Conservation (phyloP, 495 filamentous ascomycete genomes). For the Talaromyces adpressus region DNA sequence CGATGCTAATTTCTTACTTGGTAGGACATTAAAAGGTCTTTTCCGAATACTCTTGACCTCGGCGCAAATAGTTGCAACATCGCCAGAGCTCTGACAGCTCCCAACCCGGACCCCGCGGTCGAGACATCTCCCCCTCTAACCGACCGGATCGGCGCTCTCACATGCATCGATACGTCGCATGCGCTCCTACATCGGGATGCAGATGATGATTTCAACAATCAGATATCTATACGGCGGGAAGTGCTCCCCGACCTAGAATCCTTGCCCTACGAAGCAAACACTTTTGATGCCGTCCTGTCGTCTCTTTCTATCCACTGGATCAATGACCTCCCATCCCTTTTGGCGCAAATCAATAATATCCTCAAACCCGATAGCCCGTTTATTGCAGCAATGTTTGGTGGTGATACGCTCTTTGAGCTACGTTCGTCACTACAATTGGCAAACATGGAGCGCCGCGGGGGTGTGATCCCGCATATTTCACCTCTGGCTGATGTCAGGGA, state of each 20-base stretch:
- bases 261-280: slow-evolving; percentile 67
- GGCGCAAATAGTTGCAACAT: slow-evolving; percentile 96
- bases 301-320: slow-evolving; percentile 93
- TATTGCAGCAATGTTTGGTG: slow-evolving; percentile 92
- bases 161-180: slow-evolving; percentile 73
- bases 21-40: slow-evolving; percentile 85
- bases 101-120: slow-evolving; percentile 53
- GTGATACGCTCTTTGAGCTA: slow-evolving; percentile 90
- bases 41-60: slow-evolving; percentile 81
- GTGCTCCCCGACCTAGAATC: slow-evolving; percentile 62
- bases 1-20: slow-evolving; percentile 6
- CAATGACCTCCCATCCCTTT: slow-evolving; percentile 83
- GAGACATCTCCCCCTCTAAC: slow-evolving; percentile 53
- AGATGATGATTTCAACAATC: slow-evolving; percentile 64
- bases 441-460: slow-evolving; percentile 79
- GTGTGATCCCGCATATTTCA: slow-evolving; percentile 78
- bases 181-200: slow-evolving; percentile 77
- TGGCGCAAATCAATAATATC: slow-evolving; percentile 71
- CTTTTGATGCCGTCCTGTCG: slow-evolving; percentile 83
- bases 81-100: slow-evolving; percentile 66
- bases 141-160: slow-evolving; percentile 59
- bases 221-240: slow-evolving; percentile 62
- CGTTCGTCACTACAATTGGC: slow-evolving; percentile 91
- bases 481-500: slow-evolving; percentile 90
- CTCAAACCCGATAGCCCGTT: slow-evolving; percentile 91